Evolutionary conservation across 2,329 filamentous ascomycete genomes (phyloP).

Genomic region (Claviceps digitariae): DNA sequence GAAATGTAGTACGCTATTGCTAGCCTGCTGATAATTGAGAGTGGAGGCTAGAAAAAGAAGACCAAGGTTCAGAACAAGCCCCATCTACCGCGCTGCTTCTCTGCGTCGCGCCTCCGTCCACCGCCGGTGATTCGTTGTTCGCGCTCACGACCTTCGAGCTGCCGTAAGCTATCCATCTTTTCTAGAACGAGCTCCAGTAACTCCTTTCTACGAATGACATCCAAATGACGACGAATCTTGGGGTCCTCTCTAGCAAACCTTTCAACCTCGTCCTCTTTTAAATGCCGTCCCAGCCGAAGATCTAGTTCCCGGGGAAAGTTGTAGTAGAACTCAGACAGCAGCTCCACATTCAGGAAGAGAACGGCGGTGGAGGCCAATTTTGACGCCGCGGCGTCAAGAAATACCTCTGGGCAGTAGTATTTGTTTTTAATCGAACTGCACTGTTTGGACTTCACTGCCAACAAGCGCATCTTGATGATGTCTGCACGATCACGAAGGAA

Average conservation of each 20-base stretch:
- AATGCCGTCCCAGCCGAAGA: conserved; percentile 65
- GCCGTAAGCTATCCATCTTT: conserved; percentile 86
- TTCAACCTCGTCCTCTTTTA: conserved; percentile 70
- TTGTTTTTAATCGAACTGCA: conserved; percentile 77
- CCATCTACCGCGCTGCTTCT: conserved; percentile 34
- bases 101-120: conserved; percentile 12
- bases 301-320: conserved; percentile 93
- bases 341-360: conserved; percentile 91
- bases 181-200: conserved; percentile 82
- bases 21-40: background rate
- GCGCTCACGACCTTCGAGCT: conserved; percentile 65
- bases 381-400: conserved; percentile 91
- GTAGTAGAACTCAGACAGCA: conserved; percentile 95
- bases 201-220: conserved; percentile 85
- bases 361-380: conserved; percentile 93
- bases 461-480: conserved; percentile 77
- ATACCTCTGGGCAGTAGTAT: conserved; percentile 93
- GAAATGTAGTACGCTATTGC: background rate
- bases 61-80: conserved; percentile 29
- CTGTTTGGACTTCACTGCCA: conserved; percentile 81
- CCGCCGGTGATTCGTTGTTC: conserved; percentile 27
- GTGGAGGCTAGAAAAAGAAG: background rate
- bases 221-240: conserved; percentile 76
- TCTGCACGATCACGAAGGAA: conserved; percentile 88
- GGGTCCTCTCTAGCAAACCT: conserved; percentile 87